Base-by-base conservation (phyloP, 2,329 filamentous ascomycete genomes). In the Paramyrothecium roridum region DNA sequence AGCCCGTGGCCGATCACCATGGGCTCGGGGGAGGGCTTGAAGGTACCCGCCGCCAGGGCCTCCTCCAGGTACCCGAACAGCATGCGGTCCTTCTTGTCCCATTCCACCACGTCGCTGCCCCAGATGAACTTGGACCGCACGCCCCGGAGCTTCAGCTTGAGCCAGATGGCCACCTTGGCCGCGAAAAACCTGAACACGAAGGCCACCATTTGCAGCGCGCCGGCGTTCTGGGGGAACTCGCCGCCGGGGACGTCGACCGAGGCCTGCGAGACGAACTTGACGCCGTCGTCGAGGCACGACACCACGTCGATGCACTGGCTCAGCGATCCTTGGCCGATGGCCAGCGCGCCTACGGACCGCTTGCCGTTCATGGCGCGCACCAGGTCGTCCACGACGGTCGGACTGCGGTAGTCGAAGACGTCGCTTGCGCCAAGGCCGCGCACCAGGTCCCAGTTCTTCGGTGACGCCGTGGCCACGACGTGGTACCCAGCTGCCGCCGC, bases 381-480 rank as follows among this genome's bases (percentile, higher is more conserved):
- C 19, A 64, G 49, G 17, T 64, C 57, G 12, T 50, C 46, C 33
- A 55, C 54, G 23, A 54, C 48, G 3, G 56, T 52, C n/a, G 48
- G 46, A 54, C 54, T 52, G 37, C 48, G 12, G 52, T 80, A 77
- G 63, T 80, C 77, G 51, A 78, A 77, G 1, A 73, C 72, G 4
- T 70, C 58, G 6, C 53, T 61, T 2, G 76, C 77, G 1, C 79
- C 78, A 1, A 80, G 69, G 3, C 59, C 56, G 59, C 70, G 73
- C 11, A 75, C 61, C 51, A 69, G 68, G 2, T 69, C 70, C 19
- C 73, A 72, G 59, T 80, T 80, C 53, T 65, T 70, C 10, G 67
- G 63, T 1, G 71, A 73, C 1, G 70, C 69, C 3, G 74, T 77
- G 4, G 73, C 61, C 23, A 79, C 59, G n/a, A 80, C 76, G 13